These are phyloP conservation scores for Candida bentonensis DNA, from an alignment of 805 yeast genomes.

Conservation along the genomic window DNA sequence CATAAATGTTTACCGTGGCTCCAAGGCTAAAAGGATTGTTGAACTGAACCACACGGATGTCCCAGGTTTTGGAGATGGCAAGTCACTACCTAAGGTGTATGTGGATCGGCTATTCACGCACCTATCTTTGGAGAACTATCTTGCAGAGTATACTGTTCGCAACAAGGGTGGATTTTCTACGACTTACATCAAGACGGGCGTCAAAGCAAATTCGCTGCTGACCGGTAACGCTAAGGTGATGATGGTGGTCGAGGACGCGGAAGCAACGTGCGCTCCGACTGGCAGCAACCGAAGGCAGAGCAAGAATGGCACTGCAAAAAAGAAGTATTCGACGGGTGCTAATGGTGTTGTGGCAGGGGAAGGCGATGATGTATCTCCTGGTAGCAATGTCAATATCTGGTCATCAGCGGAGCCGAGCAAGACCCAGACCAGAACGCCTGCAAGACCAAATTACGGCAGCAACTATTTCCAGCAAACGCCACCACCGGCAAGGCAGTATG, in stretches of 20 bases:
- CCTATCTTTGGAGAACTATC: background rate
- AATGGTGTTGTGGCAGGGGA: background rate
- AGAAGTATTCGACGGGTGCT: background rate
- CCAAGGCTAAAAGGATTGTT: background rate
- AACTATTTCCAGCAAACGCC: background rate
- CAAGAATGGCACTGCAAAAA: too few species aligned
- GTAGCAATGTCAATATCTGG: background rate
- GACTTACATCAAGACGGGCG: background rate
- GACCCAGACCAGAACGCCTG: too few species aligned
- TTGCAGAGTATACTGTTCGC: background rate
- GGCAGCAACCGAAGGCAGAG: background rate
- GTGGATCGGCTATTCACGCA: background rate
- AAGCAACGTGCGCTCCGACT: background rate
- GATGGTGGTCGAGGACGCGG: background rate
- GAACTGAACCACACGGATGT: background rate
- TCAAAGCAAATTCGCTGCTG: background rate
- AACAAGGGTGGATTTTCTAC: background rate
- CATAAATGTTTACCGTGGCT: background rate
- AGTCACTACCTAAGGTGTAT: background rate
- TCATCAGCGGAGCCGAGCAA: background rate
- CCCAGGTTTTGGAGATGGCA: background rate
- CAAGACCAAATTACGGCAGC: background rate
- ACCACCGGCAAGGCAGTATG: background rate
- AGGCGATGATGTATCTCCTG: background rate
- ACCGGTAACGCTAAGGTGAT: background rate